These are phyloP conservation scores for Graphilbum sp. DNA, from an alignment of 2,329 filamentous ascomycete species.

Conservation along the genomic window DNA sequence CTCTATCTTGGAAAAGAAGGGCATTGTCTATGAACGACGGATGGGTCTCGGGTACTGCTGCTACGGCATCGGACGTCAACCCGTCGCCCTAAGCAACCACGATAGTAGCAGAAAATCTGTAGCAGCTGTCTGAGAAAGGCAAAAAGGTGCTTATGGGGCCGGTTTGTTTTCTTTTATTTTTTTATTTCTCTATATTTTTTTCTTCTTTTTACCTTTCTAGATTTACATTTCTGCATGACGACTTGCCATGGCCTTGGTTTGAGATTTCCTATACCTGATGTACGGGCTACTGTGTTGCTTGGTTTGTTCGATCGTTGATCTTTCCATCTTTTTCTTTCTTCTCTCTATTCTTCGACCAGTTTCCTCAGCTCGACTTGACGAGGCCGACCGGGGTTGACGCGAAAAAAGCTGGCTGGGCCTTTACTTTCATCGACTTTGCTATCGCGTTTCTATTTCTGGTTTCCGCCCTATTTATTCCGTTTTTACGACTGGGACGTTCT, in stretches of 20 bases:
- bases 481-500: neutral
- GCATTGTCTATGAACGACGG: too few species aligned
- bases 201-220: slow-evolving; percentile 2
- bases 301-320: neutral
- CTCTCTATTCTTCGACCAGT: too few species aligned
- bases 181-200: slow-evolving; percentile 2
- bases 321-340: neutral
- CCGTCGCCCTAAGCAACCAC: too few species aligned
- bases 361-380: too few species aligned
- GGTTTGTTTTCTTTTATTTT: neutral
- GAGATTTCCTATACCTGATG: slow-evolving; percentile 13
- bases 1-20: too few species aligned
- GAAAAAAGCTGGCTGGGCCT: neutral
- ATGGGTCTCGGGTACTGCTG: too few species aligned
- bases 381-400: too few species aligned
- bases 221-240: slow-evolving; percentile 11
- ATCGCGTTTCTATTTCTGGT: neutral
- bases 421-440: neutral
- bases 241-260: slow-evolving; percentile 12
- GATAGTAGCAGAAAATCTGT: too few species aligned
- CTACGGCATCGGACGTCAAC: too few species aligned
- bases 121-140: too few species aligned
- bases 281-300: slow-evolving; percentile 1
- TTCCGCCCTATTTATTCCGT: neutral
- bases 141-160: too few species aligned